Evolutionary conservation across 495 filamentous ascomycete species (phyloP).

Genomic region (Hypoxylon lienhwacheense): DNA sequence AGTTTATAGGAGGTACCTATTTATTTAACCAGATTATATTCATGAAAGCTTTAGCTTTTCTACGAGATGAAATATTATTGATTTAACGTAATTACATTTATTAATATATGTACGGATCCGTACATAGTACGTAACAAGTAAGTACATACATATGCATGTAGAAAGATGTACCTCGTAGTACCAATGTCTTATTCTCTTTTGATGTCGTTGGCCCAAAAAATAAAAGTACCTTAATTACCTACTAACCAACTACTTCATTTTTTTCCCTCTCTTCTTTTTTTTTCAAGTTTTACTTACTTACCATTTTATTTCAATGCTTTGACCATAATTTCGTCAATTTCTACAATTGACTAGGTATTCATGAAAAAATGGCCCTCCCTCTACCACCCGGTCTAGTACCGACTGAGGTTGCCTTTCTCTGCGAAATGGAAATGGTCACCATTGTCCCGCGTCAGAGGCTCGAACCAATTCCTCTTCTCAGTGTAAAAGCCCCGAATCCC

Average conservation of each 20-base stretch:
- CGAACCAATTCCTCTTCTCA: slow-evolving; percentile 79
- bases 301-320: no score
- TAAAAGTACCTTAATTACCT: no score
- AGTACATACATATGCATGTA: background rate
- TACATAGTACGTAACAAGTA: background rate
- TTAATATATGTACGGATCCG: background rate
- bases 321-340: slow-evolving; percentile 4
- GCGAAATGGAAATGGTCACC: slow-evolving; percentile 95
- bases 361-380: slow-evolving; percentile 71
- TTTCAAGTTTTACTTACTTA: background rate
- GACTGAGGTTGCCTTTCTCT: slow-evolving; percentile 89
- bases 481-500: slow-evolving; percentile 58
- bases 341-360: slow-evolving; percentile 8
- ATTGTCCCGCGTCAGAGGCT: slow-evolving; percentile 89
- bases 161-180: background rate
- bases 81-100: no score
- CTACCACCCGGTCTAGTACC: slow-evolving; percentile 82
- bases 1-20: no score
- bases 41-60: no score
- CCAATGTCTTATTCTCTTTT: no score
- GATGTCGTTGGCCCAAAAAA: no score
- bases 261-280: slow-evolving; percentile 5
- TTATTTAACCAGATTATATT: no score
- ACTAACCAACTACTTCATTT: no score
- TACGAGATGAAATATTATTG: no score